Percentiles rank a stretch among this genome's conserved stretches.
These are phyloP conservation scores for Dothistroma pini DNA, from an alignment of 2,329 filamentous ascomycete genomes.

Conservation along the genomic window DNA sequence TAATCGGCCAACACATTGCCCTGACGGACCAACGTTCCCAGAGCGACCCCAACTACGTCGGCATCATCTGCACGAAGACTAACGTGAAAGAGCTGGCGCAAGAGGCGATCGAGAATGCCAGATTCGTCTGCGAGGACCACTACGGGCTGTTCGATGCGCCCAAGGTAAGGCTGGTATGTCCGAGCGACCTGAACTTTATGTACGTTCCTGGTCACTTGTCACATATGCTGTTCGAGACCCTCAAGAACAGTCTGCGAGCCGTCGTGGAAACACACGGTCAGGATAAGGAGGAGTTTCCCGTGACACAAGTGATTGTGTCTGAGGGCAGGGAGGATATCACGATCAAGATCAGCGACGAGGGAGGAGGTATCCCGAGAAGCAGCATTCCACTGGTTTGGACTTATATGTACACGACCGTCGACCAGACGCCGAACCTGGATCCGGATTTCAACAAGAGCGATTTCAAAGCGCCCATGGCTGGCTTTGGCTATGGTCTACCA, in stretches of 20 bases:
- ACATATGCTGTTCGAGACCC: slow-evolving; percentile 98
- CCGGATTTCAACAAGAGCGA: slow-evolving; percentile 99
- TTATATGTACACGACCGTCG: slow-evolving; percentile 99
- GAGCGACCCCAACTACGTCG: slow-evolving; percentile 89
- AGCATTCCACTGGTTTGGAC: slow-evolving; percentile 99
- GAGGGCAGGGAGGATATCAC: slow-evolving; percentile 99
- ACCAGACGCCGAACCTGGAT: slow-evolving; percentile 89
- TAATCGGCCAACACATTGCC: slow-evolving; percentile 97
- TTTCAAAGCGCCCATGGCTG: slow-evolving; percentile 99
- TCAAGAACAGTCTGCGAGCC: slow-evolving; percentile 96
- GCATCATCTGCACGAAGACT: slow-evolving; percentile 98
- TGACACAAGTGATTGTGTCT: slow-evolving; percentile 96
- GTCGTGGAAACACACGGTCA: slow-evolving; percentile 94
- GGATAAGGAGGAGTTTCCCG: slow-evolving; percentile 92
- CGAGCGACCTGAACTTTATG: slow-evolving; percentile 88
- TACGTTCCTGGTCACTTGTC: slow-evolving; percentile 98
- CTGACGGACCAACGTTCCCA: slow-evolving; percentile 89
- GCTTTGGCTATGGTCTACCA: slow-evolving; percentile 95
- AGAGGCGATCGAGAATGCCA: slow-evolving; percentile 96
- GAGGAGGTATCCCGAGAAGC: slow-evolving; percentile 88
- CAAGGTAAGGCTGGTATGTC: slow-evolving; percentile 92
- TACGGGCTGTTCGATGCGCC: slow-evolving; percentile 97
- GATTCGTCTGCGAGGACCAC: slow-evolving; percentile 99
- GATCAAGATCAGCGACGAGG: slow-evolving; percentile 96
- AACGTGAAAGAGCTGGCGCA: slow-evolving; percentile 93